phyloP scores from a whole-genome alignment of 768 basidiomycete genomes.

The Hygrophoropsis aurantiaca region DNA sequence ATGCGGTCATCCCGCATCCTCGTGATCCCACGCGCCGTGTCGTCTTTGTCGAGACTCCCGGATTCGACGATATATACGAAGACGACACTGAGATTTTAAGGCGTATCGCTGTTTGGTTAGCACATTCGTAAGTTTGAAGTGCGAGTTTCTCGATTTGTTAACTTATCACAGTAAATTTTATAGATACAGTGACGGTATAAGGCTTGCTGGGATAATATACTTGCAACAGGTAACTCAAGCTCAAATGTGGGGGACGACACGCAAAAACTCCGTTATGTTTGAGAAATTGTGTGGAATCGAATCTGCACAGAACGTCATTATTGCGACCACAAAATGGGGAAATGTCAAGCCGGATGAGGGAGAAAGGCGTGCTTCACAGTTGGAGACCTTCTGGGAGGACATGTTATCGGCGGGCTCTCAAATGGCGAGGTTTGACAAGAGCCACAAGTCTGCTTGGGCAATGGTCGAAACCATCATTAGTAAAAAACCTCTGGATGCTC shows the following conservation, averaged over 20 bases:
- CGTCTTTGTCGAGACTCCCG: too few relatives aligned
- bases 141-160: too few relatives aligned
- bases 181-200: too few relatives aligned
- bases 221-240: conserved; percentile 34
- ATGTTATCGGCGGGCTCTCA: conserved; percentile 11
- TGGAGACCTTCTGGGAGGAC: conserved; percentile 2
- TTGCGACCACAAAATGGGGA: conserved; percentile 39
- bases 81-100: too few relatives aligned
- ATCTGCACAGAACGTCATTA: conserved; percentile 28
- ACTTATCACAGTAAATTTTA: too few relatives aligned
- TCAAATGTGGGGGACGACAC: conserved; percentile 27
- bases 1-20: conserved; percentile 14
- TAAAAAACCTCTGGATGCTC: background rate
- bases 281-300: conserved; percentile 16
- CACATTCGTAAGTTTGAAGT: conserved; percentile 19
- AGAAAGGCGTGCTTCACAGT: conserved; percentile 23
- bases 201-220: conserved; percentile 32
- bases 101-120: conserved; percentile 25
- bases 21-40: conserved; percentile 14
- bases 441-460: conserved; percentile 6
- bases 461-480: conserved; percentile 7
- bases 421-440: conserved; percentile 6
- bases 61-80: too few relatives aligned
- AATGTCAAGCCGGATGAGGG: conserved; percentile 16
- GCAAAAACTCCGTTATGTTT: conserved; percentile 32